Base-by-base conservation (phyloP, 768 basidiomycete species). In the Ephemerocybe angulata region DNA sequence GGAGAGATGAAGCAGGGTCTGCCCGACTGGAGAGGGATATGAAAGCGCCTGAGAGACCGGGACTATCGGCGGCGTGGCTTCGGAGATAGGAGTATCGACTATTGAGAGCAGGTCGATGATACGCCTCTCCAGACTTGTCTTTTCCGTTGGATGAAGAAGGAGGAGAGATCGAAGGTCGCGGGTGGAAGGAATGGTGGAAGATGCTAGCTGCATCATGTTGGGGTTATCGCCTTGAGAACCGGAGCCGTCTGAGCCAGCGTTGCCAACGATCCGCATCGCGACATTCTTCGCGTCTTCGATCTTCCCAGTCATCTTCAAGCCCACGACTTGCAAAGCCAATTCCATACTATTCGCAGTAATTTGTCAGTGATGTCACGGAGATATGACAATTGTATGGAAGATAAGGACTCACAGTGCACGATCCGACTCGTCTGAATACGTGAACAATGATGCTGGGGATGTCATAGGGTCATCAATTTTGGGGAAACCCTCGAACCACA, bases 251-350 rank as follows among this genome's bases (percentile, higher is more conserved):
- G 72, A 71, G 24, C 80, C 83, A n/a, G 84, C 75, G 52, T 77
- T 86, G 35, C 90, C 88, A 28, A 97, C 90, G 60, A 97, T 97
- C 28, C 93, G 82, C 82, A 94, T 86, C 13, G 94, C 94, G 33
- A 97, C 89, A 55, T 93, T 90, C 69, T 90, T 88, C 2, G 94
- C 93, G 52, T 94, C 91, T 62, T 95, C 93, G 27, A 96, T 86
- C 64, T 93, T 90, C 46, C 94, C 94, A 0, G 93, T 96, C 91
- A 97, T 95, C 75, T 96, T 94, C 59, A 97, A 74, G 0, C 95
- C 95, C 17, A 98, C 93, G 13, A 96, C 93, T 65, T 96, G 93
- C 3, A 98, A 76, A 50, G 94, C 94, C 52, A 97, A 82, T 68
- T 96, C 95, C 92, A 98, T 95, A 60, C 92, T 95, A 62, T 27